Conservation (phyloP, 2,329 filamentous ascomycete genomes). For the Aspergillus novofumigatus region DNA sequence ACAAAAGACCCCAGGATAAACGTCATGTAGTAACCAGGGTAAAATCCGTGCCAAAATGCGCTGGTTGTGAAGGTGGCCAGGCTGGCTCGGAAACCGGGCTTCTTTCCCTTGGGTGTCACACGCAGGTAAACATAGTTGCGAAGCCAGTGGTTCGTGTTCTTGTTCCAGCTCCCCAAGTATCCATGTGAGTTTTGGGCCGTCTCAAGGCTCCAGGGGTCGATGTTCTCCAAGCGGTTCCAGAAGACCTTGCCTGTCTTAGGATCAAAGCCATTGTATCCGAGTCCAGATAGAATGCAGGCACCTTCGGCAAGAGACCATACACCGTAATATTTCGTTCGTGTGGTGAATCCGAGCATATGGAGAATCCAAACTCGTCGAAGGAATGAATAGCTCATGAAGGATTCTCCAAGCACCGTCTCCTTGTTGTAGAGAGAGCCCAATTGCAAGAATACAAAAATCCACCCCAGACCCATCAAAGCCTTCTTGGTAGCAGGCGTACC, state of each 20-base stretch:
- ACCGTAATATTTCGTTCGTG: slow-evolving; percentile 91
- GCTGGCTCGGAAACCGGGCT: slow-evolving; percentile 91
- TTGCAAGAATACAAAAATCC: slow-evolving; percentile 75
- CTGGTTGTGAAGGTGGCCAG: slow-evolving; percentile 91
- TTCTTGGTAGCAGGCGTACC: slow-evolving; percentile 80
- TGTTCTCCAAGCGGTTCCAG: slow-evolving; percentile 88
- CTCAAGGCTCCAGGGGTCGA: slow-evolving; percentile 81
- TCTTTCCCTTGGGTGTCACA: slow-evolving; percentile 91
- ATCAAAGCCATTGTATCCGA: slow-evolving; percentile 93
- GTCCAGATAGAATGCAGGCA: slow-evolving; percentile 84
- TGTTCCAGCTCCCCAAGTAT: slow-evolving; percentile 93
- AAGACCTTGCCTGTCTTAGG: slow-evolving; percentile 76
- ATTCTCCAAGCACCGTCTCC: slow-evolving; percentile 59
- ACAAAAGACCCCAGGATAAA: slow-evolving; percentile 88
- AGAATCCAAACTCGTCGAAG: slow-evolving; percentile 70
- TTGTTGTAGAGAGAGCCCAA: slow-evolving; percentile 65
- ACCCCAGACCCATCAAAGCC: slow-evolving; percentile 65
- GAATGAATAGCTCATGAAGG: slow-evolving; percentile 65
- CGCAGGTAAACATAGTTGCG: slow-evolving; percentile 93
- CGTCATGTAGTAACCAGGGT: slow-evolving; percentile 89
- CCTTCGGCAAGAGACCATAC: slow-evolving; percentile 94
- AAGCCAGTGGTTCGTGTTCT: slow-evolving; percentile 97
- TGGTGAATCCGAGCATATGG: slow-evolving; percentile 77
- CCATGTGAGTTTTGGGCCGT: slow-evolving; percentile 88
- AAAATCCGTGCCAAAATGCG: slow-evolving; percentile 97